Percentiles rank a stretch among this genome's conserved stretches.
Evolutionary conservation across 805 yeast species (phyloP).

Genomic region (Candida dajiaensis): DNA sequence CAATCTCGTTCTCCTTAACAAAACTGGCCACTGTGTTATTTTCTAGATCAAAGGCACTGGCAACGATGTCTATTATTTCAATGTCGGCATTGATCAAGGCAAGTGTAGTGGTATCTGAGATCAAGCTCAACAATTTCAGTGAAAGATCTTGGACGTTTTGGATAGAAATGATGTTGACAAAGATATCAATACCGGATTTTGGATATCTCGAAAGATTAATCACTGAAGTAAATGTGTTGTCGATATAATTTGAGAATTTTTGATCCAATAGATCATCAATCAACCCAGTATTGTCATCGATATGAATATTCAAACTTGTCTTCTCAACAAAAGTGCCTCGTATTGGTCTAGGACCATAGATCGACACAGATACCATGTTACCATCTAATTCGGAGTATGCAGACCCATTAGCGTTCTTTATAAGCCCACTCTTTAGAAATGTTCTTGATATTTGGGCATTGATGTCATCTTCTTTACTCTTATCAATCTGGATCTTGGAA

Average conservation of each 20-base stretch:
- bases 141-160: slow-evolving; percentile 25
- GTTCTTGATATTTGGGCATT: slow-evolving; percentile 28
- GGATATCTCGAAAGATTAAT: slow-evolving; percentile 67
- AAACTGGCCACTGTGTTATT: slow-evolving; percentile 43
- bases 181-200: slow-evolving; percentile 80
- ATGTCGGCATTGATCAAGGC: slow-evolving; percentile 85
- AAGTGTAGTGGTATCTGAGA: slow-evolving; percentile 45
- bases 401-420: slow-evolving; percentile 76
- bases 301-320: slow-evolving; percentile 55
- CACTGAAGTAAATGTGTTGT: slow-evolving; percentile 31
- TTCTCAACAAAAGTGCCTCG: slow-evolving; percentile 64
- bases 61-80: slow-evolving; percentile 71
- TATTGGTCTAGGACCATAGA: slow-evolving; percentile 87
- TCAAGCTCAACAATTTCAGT: slow-evolving; percentile 30
- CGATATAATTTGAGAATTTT: slow-evolving; percentile 37
- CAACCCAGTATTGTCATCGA: slow-evolving; percentile 30
- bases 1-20: slow-evolving; percentile 51
- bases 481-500: slow-evolving; percentile 7
- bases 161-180: slow-evolving; percentile 55
- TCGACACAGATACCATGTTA: slow-evolving; percentile 47
- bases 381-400: slow-evolving; percentile 64
- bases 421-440: slow-evolving; percentile 57
- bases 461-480: slow-evolving; percentile 22
- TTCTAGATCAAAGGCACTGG: slow-evolving; percentile 47
- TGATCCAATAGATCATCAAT: slow-evolving; percentile 32